Conservation (phyloP, 2,329 filamentous ascomycete genomes). For the Xylogone sp. region DNA sequence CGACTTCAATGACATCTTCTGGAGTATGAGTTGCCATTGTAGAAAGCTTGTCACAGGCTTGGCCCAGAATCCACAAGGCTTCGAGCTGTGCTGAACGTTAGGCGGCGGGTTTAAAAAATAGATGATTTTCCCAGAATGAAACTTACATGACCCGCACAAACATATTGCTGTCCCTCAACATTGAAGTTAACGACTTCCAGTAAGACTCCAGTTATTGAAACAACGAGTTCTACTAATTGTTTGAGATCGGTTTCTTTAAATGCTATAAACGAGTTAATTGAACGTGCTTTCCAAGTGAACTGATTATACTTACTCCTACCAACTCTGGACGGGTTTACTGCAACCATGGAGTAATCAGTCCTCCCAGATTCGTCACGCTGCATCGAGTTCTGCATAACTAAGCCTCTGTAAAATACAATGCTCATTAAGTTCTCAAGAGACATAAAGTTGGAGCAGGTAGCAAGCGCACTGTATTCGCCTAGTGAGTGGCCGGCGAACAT, state of each 20-base stretch:
- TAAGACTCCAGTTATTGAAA: conserved; percentile 16
- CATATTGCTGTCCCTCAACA: conserved; percentile 29
- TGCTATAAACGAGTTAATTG: background rate
- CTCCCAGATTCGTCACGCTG: conserved; percentile 23
- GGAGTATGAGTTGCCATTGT: no score
- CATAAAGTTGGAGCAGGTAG: conserved; percentile 24
- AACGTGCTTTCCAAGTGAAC: no score
- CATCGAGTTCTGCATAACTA: conserved; percentile 30
- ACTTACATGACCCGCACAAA: conserved; percentile 29
- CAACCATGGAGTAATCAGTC: conserved; percentile 25
- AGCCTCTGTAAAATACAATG: conserved; percentile 29
- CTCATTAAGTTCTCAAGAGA: conserved; percentile 22
- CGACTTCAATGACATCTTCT: no score
- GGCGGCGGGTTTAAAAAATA: no score
- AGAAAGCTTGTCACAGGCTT: no score
- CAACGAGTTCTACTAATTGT: conserved; percentile 18
- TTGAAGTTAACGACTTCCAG: conserved; percentile 33
- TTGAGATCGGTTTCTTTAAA: background rate
- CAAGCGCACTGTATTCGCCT: conserved; percentile 28
- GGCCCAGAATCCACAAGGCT: no score
- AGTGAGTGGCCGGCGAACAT: conserved; percentile 29
- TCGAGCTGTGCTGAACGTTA: no score
- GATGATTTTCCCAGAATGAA: no score
- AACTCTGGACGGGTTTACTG: conserved; percentile 25
- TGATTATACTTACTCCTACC: conserved; percentile 7